These are phyloP conservation scores for Phaseolus coccineus DNA, from an alignment of 331 rosid genomes.

Conservation along the genomic window DNA sequence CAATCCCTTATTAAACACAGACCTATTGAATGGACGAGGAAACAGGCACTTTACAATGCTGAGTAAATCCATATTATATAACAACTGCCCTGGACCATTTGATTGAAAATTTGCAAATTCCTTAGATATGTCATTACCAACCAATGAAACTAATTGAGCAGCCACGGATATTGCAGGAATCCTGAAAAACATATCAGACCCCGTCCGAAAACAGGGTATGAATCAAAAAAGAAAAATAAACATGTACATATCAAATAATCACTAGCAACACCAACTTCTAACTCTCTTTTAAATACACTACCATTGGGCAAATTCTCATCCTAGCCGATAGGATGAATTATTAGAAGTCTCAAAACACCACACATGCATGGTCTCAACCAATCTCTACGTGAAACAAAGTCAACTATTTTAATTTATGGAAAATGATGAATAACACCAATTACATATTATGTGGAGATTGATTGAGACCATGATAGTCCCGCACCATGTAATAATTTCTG, in stretches of 20 bases:
- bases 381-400: background rate
- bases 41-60: conserved; percentile 72
- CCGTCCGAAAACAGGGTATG: conserved; percentile 33
- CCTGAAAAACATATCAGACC: conserved; percentile 69
- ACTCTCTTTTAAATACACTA: background rate
- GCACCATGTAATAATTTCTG: background rate
- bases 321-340: background rate
- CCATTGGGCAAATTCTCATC: background rate
- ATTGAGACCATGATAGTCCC: background rate
- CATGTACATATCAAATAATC: background rate
- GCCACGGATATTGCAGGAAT: conserved; percentile 65
- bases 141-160: conserved; percentile 76
- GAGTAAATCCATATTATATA: conserved; percentile 57
- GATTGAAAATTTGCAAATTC: conserved; percentile 54
- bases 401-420: background rate
- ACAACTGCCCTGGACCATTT: conserved; percentile 45
- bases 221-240: background rate
- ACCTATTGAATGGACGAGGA: conserved; percentile 80
- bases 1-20: conserved; percentile 80
- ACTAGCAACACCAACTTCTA: background rate
- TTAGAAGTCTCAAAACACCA: background rate
- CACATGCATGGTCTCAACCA: background rate
- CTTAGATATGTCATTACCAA: conserved; percentile 57
- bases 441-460: background rate
- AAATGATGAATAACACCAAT: background rate